Conservation (phyloP, 1,284 basidiomycete species). For the Pseudozyma sp. region DNA sequence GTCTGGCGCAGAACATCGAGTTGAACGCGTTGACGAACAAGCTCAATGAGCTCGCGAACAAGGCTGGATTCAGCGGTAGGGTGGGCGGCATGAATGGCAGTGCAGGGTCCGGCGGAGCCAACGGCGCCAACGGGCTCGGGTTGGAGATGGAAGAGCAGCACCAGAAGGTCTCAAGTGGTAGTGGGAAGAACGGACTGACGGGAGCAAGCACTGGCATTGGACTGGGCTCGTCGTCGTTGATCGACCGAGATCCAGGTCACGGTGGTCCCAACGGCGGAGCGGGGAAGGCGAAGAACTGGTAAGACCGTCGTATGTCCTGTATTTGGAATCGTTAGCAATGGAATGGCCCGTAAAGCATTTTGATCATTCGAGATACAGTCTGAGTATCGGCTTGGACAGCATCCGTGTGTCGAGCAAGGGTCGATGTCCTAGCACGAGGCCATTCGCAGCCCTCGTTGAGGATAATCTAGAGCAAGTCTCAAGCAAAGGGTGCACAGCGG, state of each 20-base stretch:
- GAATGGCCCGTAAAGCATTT: too few species aligned
- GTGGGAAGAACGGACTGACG: not conserved
- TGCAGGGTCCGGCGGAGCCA: not conserved
- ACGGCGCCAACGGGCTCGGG: constrained; percentile 9
- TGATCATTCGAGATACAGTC: too few species aligned
- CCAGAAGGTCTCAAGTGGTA: not conserved
- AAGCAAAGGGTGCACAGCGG: too few species aligned
- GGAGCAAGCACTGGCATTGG: constrained; percentile 19
- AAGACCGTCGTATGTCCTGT: not conserved
- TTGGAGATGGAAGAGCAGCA: constrained; percentile 19
- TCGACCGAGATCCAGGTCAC: constrained; percentile 13
- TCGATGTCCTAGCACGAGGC: too few species aligned
- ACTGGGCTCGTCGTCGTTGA: constrained; percentile 10
- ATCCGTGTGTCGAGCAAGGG: too few species aligned
- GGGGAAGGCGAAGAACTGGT: constrained; percentile 26
- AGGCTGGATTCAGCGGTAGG: constrained; percentile 45
- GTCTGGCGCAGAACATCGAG: constrained; percentile 51
- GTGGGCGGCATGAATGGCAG: constrained; percentile 1
- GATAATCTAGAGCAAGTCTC: too few species aligned
- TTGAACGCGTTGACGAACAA: constrained; percentile 52
- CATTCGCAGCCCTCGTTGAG: too few species aligned
- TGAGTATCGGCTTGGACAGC: too few species aligned
- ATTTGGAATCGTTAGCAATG: too few species aligned
- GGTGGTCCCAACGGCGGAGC: constrained; percentile 1
- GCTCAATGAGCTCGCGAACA: constrained; percentile 54